Evolutionary conservation across 805 yeast genomes (phyloP).

Genomic region (Candida maris): DNA sequence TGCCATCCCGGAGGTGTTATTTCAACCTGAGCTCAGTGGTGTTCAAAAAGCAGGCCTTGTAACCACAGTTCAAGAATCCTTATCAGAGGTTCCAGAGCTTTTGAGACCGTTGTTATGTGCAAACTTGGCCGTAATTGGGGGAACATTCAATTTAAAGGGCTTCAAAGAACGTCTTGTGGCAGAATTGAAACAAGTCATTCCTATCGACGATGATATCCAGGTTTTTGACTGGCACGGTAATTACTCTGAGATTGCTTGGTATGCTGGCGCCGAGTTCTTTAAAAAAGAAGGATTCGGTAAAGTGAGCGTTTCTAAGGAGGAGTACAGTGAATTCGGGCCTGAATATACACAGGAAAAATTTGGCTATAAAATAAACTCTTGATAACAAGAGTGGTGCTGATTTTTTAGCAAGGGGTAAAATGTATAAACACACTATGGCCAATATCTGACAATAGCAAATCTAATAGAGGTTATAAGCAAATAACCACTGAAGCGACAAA

Average conservation of each 20-base stretch:
- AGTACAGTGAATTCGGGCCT: slow-evolving; percentile 83
- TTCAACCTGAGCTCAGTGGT: slow-evolving; percentile 80
- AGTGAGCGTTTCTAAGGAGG: slow-evolving; percentile 67
- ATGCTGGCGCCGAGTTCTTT: slow-evolving; percentile 49
- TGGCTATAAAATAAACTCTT: slow-evolving; percentile 19
- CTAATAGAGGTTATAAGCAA: slow-evolving; percentile 20
- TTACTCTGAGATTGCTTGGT: slow-evolving; percentile 47
- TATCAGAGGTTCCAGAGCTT: slow-evolving; percentile 69
- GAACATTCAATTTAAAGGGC: slow-evolving; percentile 69
- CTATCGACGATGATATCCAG: slow-evolving; percentile 65
- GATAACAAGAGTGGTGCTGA: no score
- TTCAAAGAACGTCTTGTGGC: slow-evolving; percentile 55
- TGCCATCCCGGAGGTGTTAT: slow-evolving; percentile 79
- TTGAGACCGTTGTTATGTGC: slow-evolving; percentile 71
- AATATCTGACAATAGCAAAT: no score
- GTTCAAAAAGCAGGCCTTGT: slow-evolving; percentile 77
- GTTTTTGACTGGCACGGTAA: slow-evolving; percentile 35
- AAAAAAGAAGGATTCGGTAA: slow-evolving; percentile 43
- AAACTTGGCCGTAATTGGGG: slow-evolving; percentile 81
- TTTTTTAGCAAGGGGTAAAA: no score
- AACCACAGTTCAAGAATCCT: slow-evolving; percentile 62
- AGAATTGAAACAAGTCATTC: slow-evolving; percentile 65
- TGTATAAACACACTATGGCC: no score
- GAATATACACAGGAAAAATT: slow-evolving; percentile 34
- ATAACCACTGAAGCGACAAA: slow-evolving; percentile 39